Evolutionary conservation across 345 rosid species (phyloP).

Genomic region (Eucalyptus melliodora): DNA sequence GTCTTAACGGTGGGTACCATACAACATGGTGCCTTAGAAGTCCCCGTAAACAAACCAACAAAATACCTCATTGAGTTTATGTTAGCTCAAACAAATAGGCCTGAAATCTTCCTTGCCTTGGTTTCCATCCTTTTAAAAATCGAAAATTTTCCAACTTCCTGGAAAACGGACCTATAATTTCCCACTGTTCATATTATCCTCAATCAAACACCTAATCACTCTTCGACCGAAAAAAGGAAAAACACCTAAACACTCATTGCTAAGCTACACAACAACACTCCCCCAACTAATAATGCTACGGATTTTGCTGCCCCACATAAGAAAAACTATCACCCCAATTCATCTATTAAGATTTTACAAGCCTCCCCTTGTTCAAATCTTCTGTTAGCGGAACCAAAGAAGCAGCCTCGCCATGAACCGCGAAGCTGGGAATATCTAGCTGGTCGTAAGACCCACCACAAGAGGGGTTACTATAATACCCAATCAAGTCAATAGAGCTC

Average conservation of each 20-base stretch:
- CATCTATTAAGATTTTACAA: accelerated
- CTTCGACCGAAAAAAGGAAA: too few species aligned
- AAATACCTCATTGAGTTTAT: too few species aligned
- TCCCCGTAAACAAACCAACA: neutral
- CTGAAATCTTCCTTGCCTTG: too few species aligned
- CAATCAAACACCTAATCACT: neutral
- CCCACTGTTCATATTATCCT: accelerated
- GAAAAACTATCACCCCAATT: neutral
- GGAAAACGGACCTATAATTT: neutral
- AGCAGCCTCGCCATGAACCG: neutral
- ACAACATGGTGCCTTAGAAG: neutral
- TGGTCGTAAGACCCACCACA: neutral
- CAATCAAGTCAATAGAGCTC: neutral
- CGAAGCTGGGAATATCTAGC: accelerated
- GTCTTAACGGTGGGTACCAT: neutral
- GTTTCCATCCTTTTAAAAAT: too few species aligned
- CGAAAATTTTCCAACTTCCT: neutral
- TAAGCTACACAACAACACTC: neutral
- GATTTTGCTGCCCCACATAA: neutral
- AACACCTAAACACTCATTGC: neutral
- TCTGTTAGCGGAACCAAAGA: neutral
- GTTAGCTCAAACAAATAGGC: neutral
- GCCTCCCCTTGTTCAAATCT: neutral
- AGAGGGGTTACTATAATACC: accelerated
- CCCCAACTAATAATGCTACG: neutral